Conservation (phyloP, 345 rosid species). For the Corchorus capsularis region DNA sequence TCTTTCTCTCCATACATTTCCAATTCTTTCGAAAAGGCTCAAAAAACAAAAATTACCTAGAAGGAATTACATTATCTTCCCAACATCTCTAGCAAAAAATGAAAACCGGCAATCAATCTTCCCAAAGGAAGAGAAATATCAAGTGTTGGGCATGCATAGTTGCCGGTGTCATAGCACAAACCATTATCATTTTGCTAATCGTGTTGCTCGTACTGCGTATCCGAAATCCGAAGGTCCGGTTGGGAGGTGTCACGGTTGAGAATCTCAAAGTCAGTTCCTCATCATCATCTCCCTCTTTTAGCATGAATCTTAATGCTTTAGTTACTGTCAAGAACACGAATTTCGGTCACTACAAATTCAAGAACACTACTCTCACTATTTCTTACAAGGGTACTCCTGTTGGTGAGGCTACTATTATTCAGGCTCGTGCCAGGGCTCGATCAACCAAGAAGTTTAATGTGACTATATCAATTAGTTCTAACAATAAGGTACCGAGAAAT, state of each 20-base stretch:
- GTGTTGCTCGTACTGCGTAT: background rate
- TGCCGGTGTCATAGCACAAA: background rate
- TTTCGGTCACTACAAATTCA: background rate
- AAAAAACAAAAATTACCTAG: background rate
- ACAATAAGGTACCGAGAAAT: background rate
- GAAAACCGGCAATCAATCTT: background rate
- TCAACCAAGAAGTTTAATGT: background rate
- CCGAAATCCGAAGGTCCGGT: background rate
- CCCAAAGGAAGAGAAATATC: background rate
- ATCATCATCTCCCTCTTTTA: background rate
- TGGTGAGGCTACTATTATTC: background rate
- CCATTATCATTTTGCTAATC: background rate
- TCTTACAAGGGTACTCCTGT: background rate
- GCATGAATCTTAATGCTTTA: constrained; percentile 2
- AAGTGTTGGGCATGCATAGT: background rate
- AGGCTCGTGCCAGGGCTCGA: constrained; percentile 3
- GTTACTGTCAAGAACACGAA: constrained; percentile 5
- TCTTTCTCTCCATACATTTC: background rate
- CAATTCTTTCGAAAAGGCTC: background rate
- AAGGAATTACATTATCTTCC: background rate
- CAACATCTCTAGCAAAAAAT: background rate
- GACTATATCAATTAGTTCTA: background rate
- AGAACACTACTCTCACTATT: background rate
- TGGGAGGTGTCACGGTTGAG: background rate
- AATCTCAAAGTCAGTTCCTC: background rate